Base-by-base conservation (phyloP, 192 early-diverging fungal genomes). In the Linderina pennispora region DNA sequence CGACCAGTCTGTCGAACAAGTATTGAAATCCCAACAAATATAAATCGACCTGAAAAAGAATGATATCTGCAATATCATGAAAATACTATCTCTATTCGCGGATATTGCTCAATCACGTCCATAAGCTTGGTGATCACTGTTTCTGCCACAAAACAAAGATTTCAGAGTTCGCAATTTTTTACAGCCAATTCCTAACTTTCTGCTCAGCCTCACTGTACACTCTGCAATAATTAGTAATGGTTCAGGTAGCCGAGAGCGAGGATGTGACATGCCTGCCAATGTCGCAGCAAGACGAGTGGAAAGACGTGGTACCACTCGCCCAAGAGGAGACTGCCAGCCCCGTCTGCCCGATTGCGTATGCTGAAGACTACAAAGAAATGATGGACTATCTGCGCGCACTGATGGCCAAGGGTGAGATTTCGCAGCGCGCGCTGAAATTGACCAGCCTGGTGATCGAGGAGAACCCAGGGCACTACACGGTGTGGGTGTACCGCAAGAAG, bases 381-480 rank as follows among this genome's bases (percentile, higher is more conserved):
- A 98, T 96, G 87, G 79, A 79, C 62, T 90, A 88, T 59, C 87
- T 97, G 62, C 80, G 94, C 8, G 92, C 92, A 0, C 74, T 92
- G 25, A 67, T 79, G 34, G 50, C 53, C 23, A 54, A 56, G n/a
- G 62, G 83, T 36, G 97, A 99, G 66, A 57, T 74, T 24, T 86
- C 82, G 2, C 59, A 84, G 36, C 77, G 97, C 16, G 95, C 87
- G 13, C 75, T 96, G 38, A 68, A 82, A 7, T 69, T 99, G 40
- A 95, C 92, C 1, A 70, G 71, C 42, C 71, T 75, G 22, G 89
- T 97, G 37, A 83, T 99, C 40, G 57, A 80, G 17, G 50, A 82
- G 40, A 97, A 94, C 62, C 87, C 97, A 8, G 85, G 87, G 1
- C 94, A 98, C 77, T 99, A 98, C 62, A 91, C 89, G 20, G 81